phyloP scores from a whole-genome alignment of 345 rosid species.

The Acer yangbiense region DNA sequence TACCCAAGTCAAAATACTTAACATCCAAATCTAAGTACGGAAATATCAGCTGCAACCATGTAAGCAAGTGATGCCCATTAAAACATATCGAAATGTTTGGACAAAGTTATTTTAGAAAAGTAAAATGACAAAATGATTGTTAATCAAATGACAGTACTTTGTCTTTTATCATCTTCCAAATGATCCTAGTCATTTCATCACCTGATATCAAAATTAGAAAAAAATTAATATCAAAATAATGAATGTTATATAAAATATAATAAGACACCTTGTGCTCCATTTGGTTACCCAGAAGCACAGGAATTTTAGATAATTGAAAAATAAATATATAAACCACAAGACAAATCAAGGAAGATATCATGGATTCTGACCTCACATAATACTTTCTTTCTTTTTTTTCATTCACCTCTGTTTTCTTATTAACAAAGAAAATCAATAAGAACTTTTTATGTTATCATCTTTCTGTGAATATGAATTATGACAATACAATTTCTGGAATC shows the following conservation, averaged over 20 bases:
- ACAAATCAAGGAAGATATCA: background rate
- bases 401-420: background rate
- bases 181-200: conserved; percentile 96
- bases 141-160: conserved; percentile 47
- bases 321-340: background rate
- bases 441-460: background rate
- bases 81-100: background rate
- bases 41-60: conserved; percentile 68
- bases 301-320: background rate
- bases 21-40: conserved; percentile 86
- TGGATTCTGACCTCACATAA: background rate
- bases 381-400: background rate
- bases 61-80: conserved; percentile 23
- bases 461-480: background rate
- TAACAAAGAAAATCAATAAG: background rate
- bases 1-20: conserved; percentile 88
- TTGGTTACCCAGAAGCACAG: background rate
- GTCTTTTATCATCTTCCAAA: conserved; percentile 85
- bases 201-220: conserved; percentile 40
- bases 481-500: background rate
- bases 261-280: background rate
- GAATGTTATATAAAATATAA: background rate
- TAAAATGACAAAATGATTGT: conserved; percentile 1
- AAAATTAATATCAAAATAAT: background rate
- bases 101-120: conserved; percentile 1